Evolutionary conservation across 441 rosid genomes (phyloP).

Genomic region (Eutrema salsugineum): DNA sequence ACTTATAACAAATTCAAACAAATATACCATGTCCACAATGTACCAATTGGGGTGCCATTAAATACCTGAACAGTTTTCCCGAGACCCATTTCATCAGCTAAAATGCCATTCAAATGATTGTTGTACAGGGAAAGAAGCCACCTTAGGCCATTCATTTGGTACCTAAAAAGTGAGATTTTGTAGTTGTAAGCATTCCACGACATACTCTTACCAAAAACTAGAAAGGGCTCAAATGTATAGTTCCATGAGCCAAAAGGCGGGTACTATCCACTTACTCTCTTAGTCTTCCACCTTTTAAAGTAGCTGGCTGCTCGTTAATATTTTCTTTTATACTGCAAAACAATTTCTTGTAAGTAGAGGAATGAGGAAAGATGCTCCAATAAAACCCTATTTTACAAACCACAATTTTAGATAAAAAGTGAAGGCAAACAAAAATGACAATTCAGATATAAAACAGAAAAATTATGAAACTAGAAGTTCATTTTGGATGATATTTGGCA

Average conservation of each 20-base stretch:
- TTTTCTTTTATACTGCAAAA: conserved; percentile 81
- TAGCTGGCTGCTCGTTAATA: conserved; percentile 76
- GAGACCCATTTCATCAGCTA: conserved; percentile 99
- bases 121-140: conserved; percentile 94
- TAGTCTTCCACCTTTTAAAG: conserved; percentile 77
- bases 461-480: neutral
- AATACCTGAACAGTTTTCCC: conserved; percentile 97
- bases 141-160: conserved; percentile 94
- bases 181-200: conserved; percentile 10
- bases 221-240: neutral
- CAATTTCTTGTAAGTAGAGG: neutral
- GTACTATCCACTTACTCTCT: conserved; percentile 71
- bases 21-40: conserved; percentile 4
- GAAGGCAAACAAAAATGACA: neutral
- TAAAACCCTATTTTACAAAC: neutral
- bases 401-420: neutral
- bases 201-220: neutral
- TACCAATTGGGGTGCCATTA: neutral
- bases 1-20: neutral
- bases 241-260: neutral
- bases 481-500: neutral
- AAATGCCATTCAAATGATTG: conserved; percentile 90
- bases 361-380: neutral
- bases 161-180: conserved; percentile 49
- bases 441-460: neutral